These are phyloP conservation scores for Cairneyella variabilis DNA, from an alignment of 495 filamentous ascomycete species.

Conservation along the genomic window DNA sequence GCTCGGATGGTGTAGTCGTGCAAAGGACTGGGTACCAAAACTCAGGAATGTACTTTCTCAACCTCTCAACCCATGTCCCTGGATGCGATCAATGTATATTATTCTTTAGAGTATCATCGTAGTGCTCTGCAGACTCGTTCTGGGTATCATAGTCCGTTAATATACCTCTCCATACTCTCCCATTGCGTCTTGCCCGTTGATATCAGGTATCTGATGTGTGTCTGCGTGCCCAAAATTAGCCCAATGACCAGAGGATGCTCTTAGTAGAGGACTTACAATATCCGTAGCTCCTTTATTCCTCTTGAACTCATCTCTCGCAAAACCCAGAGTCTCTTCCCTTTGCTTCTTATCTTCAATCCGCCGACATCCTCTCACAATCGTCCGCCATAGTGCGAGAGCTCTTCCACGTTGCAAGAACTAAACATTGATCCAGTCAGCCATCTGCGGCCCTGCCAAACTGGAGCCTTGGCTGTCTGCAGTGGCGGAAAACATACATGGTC, in stretches of 20 bases:
- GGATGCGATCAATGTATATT: no score
- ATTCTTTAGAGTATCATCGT: not conserved
- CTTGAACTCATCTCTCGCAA: slow-evolving; percentile 75
- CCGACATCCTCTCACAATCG: slow-evolving; percentile 47
- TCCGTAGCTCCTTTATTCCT: slow-evolving; percentile 67
- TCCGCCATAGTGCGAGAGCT: slow-evolving; percentile 53
- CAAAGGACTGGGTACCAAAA: no score
- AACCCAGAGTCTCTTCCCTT: slow-evolving; percentile 61
- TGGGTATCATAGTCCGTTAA: slow-evolving; percentile 42
- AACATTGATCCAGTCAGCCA: not conserved
- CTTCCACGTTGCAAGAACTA: slow-evolving; percentile 59
- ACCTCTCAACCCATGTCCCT: no score
- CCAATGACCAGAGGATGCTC: not conserved
- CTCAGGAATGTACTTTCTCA: no score
- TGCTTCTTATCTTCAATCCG: slow-evolving; percentile 48
- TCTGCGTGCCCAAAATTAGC: slow-evolving; percentile 21
- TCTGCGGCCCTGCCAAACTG: not conserved
- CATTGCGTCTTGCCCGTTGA: slow-evolving; percentile 57
- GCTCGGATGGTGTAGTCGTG: no score
- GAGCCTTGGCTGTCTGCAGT: not conserved
- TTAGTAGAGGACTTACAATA: slow-evolving; percentile 43
- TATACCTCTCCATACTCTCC: slow-evolving; percentile 57
- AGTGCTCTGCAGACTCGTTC: not conserved
- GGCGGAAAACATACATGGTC: slow-evolving; percentile 40
- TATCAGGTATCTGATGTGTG: slow-evolving; percentile 51